Evolutionary conservation across 495 filamentous ascomycete species (phyloP).

Genomic region (Aspergillus steynii): DNA sequence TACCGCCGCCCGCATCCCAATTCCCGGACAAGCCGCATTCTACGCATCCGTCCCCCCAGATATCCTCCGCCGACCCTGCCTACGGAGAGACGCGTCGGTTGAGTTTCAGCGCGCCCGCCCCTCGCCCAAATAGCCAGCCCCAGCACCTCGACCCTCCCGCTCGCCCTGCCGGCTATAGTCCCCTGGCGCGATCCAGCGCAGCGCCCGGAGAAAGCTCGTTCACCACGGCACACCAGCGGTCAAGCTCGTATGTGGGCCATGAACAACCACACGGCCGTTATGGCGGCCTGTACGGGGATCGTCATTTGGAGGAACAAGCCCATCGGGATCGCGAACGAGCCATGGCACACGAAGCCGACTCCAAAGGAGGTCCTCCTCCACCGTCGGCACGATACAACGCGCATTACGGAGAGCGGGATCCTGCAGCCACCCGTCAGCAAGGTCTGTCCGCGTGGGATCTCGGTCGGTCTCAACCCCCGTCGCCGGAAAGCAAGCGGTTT

Average conservation of each 20-base stretch:
- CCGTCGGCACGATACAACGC: slow-evolving; percentile 29
- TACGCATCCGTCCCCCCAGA: slow-evolving; percentile 42
- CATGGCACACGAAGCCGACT: slow-evolving; percentile 31
- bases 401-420: slow-evolving; percentile 38
- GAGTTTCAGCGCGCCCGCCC: slow-evolving; percentile 42
- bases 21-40: slow-evolving; percentile 43
- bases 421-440: slow-evolving; percentile 28
- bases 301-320: slow-evolving; percentile 44
- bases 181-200: slow-evolving; percentile 33
- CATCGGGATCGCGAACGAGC: slow-evolving; percentile 40
- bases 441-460: slow-evolving; percentile 39
- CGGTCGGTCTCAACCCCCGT: slow-evolving; percentile 40
- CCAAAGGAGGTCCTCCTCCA: slow-evolving; percentile 26
- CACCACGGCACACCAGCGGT: slow-evolving; percentile 21
- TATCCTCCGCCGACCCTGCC: slow-evolving; percentile 36
- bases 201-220: slow-evolving; percentile 28
- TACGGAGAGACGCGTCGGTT: slow-evolving; percentile 39
- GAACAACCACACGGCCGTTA: slow-evolving; percentile 35
- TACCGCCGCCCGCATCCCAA: slow-evolving; percentile 30
- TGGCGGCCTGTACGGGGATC: slow-evolving; percentile 41
- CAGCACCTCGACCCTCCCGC: slow-evolving; percentile 38
- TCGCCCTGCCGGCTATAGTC: slow-evolving; percentile 40
- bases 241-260: slow-evolving; percentile 31
- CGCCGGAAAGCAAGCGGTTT: slow-evolving; percentile 43
- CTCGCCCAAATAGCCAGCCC: slow-evolving; percentile 46